phyloP scores from a whole-genome alignment of 768 basidiomycete species.

The Cyclocybe aegerita region DNA sequence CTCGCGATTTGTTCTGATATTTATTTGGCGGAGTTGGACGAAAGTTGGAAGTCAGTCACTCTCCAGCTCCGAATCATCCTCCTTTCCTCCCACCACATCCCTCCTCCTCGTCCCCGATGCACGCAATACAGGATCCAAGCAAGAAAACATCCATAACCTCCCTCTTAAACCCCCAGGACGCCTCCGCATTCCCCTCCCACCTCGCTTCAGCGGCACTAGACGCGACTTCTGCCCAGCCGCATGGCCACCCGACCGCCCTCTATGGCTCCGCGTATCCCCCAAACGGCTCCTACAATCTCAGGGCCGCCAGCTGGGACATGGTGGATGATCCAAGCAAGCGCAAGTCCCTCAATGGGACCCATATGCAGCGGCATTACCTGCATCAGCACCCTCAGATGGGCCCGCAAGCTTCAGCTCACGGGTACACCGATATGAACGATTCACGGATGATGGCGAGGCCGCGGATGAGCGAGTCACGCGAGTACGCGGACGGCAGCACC shows the following conservation, averaged over 20 bases:
- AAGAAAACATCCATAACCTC: slow-evolving; percentile 43
- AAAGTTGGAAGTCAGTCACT: slow-evolving; percentile 14
- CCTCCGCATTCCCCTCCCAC: slow-evolving; percentile 23
- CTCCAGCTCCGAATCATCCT: slow-evolving; percentile 14
- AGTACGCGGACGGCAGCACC: slow-evolving; percentile 25
- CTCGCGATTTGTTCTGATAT: slow-evolving; percentile 9
- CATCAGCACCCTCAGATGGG: slow-evolving; percentile 12
- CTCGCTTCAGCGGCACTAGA: slow-evolving; percentile 18
- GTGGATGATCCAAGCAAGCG: slow-evolving; percentile 32
- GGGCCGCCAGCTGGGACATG: slow-evolving; percentile 57
- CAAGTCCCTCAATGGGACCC: slow-evolving; percentile 31
- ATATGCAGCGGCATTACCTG: slow-evolving; percentile 15
- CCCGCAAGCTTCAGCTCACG: slow-evolving; percentile 1
- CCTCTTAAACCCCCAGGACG: slow-evolving; percentile 39
- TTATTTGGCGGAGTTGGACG: slow-evolving; percentile 17
- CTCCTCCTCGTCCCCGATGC: slow-evolving; percentile 21
- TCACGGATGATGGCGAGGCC: slow-evolving; percentile 27
- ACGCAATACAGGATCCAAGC: slow-evolving; percentile 32
- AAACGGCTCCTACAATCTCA: slow-evolving; percentile 47
- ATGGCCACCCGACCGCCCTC: slow-evolving; percentile 17
- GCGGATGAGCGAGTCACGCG: slow-evolving; percentile 29
- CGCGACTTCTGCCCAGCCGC: slow-evolving; percentile 20
- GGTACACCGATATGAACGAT: slow-evolving; percentile 15
- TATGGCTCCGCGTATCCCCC: slow-evolving; percentile 25
- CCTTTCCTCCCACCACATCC: slow-evolving; percentile 2